Percentiles rank a stretch among this genome's conserved stretches.
phyloP scores from a whole-genome alignment of 345 rosid genomes.

The Salix suchowensis region DNA sequence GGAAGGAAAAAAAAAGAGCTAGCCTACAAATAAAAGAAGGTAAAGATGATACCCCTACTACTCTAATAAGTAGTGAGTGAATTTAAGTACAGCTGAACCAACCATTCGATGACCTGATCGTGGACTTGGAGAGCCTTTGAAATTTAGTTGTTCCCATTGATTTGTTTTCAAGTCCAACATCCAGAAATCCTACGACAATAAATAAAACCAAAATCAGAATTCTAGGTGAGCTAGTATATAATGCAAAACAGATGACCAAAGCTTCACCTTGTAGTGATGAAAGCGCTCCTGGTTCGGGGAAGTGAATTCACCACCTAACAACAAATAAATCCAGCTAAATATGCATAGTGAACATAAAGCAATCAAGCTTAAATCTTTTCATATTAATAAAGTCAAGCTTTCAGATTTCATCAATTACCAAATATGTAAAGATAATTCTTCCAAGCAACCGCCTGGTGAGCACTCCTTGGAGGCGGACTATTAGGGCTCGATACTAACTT shows the following conservation, averaged over 20 bases:
- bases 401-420: constrained; percentile 40
- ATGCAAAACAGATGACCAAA: background rate
- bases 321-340: constrained; percentile 2
- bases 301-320: constrained; percentile 89
- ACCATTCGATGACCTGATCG: constrained; percentile 99
- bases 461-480: constrained; percentile 97
- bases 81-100: constrained; percentile 15
- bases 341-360: background rate
- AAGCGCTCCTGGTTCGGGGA: constrained; percentile 96
- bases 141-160: constrained; percentile 90
- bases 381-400: background rate
- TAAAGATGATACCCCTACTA: background rate
- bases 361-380: background rate
- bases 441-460: constrained; percentile 97
- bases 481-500: constrained; percentile 83
- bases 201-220: background rate
- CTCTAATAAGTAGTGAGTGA: background rate
- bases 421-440: constrained; percentile 89
- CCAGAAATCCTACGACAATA: constrained; percentile 71
- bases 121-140: constrained; percentile 86
- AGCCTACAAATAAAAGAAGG: background rate
- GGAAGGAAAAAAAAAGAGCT: background rate
- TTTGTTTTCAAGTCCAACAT: constrained; percentile 86
- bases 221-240: background rate
- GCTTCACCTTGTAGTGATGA: constrained; percentile 86